Evolutionary conservation across 139 green algal genomes (phyloP).

Genomic region (Chlorella sp.): DNA sequence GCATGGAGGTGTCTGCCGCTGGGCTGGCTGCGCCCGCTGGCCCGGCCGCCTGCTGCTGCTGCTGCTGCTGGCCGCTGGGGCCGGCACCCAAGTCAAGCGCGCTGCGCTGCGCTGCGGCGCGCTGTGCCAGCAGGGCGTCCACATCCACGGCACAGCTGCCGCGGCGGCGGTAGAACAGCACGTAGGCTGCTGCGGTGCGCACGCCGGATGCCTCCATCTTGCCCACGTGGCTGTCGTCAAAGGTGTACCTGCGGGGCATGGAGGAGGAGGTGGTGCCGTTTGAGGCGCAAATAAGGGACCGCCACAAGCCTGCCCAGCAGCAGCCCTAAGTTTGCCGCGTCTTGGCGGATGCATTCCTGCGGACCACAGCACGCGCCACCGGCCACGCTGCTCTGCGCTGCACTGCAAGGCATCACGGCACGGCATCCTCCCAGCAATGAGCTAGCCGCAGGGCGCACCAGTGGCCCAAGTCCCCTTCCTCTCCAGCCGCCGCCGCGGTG

Average conservation of each 20-base stretch:
- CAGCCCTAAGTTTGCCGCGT: too few relatives aligned
- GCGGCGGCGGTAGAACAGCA: slow-evolving; percentile 93
- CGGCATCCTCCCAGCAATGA: too few relatives aligned
- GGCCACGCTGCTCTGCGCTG: too few relatives aligned
- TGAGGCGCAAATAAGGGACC: not conserved
- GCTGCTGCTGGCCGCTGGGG: not conserved
- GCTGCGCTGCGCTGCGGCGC: not conserved
- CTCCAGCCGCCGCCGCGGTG: not conserved
- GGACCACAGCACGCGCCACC: too few relatives aligned
- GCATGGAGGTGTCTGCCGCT: too few relatives aligned
- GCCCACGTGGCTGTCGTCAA: slow-evolving; percentile 85
- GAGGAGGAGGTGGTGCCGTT: not conserved
- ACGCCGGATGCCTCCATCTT: slow-evolving; percentile 40
- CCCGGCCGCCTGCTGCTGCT: not conserved
- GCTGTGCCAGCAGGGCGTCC: slow-evolving; percentile 6
- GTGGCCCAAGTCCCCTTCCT: not conserved
- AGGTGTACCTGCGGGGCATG: slow-evolving; percentile 78
- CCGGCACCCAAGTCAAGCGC: not conserved
- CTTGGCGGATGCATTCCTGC: too few relatives aligned
- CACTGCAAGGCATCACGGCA: too few relatives aligned
- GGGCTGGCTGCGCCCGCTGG: too few relatives aligned
- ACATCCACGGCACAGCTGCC: not conserved
- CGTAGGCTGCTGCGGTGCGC: slow-evolving; percentile 80
- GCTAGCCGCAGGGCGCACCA: not conserved
- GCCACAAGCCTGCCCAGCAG: too few relatives aligned